A percentile compares a stretch with the other conserved stretches of the same genome.
These are phyloP conservation scores for Metarhizium album DNA, from an alignment of 2,329 filamentous ascomycete genomes.

Conservation along the genomic window DNA sequence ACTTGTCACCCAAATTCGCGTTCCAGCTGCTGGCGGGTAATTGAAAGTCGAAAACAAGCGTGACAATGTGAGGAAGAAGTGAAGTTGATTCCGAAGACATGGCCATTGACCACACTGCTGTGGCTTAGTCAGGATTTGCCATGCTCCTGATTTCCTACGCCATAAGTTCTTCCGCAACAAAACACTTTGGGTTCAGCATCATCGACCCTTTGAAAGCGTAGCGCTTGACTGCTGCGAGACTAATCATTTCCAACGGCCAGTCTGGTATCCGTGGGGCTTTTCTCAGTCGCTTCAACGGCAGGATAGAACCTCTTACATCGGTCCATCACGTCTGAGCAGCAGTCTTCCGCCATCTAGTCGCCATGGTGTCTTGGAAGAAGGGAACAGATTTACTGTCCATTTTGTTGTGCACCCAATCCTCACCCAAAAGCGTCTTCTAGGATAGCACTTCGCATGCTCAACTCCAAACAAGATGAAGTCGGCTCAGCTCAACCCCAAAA, in stretches of 20 bases:
- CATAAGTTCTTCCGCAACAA: not conserved
- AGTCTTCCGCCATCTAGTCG: not conserved
- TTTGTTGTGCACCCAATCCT: not conserved
- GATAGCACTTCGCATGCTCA: not conserved
- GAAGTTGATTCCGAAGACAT: not conserved
- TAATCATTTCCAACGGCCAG: not conserved
- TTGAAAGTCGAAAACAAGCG: too few species aligned
- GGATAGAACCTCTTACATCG: not conserved
- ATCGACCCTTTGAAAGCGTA: not conserved
- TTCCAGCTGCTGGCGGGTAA: too few species aligned
- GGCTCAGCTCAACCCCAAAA: not conserved
- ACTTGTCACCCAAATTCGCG: not conserved
- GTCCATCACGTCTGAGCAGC: not conserved
- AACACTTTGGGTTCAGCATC: not conserved
- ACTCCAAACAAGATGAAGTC: not conserved
- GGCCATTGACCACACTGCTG: not conserved
- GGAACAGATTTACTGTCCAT: not conserved
- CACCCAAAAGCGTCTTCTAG: not conserved
- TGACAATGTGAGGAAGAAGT: too few species aligned
- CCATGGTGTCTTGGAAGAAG: not conserved
- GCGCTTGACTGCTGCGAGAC: not conserved
- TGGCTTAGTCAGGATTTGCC: not conserved
- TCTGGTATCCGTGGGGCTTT: not conserved
- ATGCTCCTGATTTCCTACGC: not conserved
- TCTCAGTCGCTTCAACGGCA: not conserved